Evolutionary conservation across 1,284 basidiomycete genomes (phyloP).

Genomic region (Leccinum glutinopallens): DNA sequence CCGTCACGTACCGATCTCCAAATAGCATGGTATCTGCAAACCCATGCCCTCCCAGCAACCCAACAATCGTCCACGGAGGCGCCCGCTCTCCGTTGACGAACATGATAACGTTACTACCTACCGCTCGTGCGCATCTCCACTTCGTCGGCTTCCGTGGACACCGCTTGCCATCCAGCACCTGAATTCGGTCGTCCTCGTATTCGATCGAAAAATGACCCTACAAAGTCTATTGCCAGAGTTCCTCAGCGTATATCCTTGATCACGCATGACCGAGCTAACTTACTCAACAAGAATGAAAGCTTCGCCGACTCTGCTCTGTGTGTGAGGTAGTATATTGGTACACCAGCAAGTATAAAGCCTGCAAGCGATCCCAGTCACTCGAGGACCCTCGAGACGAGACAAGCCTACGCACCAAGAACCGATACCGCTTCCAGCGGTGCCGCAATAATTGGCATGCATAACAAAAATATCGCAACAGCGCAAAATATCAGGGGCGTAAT

Average conservation of each 20-base stretch:
- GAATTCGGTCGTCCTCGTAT: constrained; percentile 52
- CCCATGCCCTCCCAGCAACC: not conserved
- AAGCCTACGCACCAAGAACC: constrained; percentile 67
- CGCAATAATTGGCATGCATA: constrained; percentile 94
- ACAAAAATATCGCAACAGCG: constrained; percentile 87
- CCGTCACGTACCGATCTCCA: constrained; percentile 4
- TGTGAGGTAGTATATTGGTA: constrained; percentile 86
- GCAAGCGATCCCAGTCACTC: constrained; percentile 9
- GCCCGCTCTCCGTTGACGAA: not conserved
- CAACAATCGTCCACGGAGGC: not conserved
- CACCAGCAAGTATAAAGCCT: constrained; percentile 74
- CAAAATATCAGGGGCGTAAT: constrained; percentile 91
- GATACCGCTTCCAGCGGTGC: constrained; percentile 88
- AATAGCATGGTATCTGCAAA: constrained; percentile 1
- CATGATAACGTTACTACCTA: not conserved
- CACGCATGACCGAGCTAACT: constrained; percentile 28
- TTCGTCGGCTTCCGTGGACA: constrained; percentile 73
- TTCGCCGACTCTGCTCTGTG: constrained; percentile 50
- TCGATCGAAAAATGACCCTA: constrained; percentile 45
- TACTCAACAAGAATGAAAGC: constrained; percentile 50
- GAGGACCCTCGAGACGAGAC: not conserved
- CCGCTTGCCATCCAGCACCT: constrained; percentile 71
- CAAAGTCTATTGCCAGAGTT: constrained; percentile 40
- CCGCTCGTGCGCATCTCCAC: constrained; percentile 51
- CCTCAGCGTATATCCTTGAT: constrained; percentile 9